phyloP scores from a whole-genome alignment of 306 rosid genomes.

The Carpinus viminea region DNA sequence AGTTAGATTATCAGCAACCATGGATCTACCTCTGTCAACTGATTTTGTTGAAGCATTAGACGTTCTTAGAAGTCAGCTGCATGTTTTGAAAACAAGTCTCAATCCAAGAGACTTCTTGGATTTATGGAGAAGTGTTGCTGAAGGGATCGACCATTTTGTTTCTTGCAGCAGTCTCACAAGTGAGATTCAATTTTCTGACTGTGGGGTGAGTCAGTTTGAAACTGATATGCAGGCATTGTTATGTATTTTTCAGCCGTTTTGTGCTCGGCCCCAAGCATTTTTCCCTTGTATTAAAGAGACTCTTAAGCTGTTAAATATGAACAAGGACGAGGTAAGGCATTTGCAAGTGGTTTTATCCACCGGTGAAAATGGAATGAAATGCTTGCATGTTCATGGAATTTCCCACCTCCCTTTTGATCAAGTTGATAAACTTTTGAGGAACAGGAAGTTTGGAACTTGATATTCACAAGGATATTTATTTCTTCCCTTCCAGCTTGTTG shows the following conservation, averaged over 20 bases:
- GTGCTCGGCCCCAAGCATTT: constrained; percentile 74
- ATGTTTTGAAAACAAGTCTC: constrained; percentile 45
- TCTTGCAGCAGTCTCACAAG: constrained; percentile 38
- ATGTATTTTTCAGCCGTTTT: constrained; percentile 60
- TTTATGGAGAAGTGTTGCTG: constrained; percentile 74
- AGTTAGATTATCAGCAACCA: constrained; percentile 22
- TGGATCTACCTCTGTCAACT: constrained; percentile 43
- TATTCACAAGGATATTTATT: constrained; percentile 10
- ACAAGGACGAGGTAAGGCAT: constrained; percentile 44
- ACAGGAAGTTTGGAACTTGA: constrained; percentile 33
- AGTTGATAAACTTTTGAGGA: constrained; percentile 41
- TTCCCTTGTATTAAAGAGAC: constrained; percentile 55
- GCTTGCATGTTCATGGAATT: constrained; percentile 37
- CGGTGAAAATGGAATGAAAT: constrained; percentile 34
- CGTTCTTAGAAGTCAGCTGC: constrained; percentile 44
- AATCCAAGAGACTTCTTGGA: constrained; percentile 64
- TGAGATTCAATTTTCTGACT: constrained; percentile 35
- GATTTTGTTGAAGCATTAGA: constrained; percentile 59
- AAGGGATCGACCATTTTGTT: constrained; percentile 73
- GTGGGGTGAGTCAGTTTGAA: constrained; percentile 49
- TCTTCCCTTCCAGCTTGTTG: neutral
- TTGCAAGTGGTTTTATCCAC: constrained; percentile 34
- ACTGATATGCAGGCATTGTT: constrained; percentile 61
- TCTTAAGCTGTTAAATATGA: constrained; percentile 52
- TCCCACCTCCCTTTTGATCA: constrained; percentile 42